Evolutionary conservation across 2,329 filamentous ascomycete species (phyloP).

Genomic region (Lecanicillium sp.): DNA sequence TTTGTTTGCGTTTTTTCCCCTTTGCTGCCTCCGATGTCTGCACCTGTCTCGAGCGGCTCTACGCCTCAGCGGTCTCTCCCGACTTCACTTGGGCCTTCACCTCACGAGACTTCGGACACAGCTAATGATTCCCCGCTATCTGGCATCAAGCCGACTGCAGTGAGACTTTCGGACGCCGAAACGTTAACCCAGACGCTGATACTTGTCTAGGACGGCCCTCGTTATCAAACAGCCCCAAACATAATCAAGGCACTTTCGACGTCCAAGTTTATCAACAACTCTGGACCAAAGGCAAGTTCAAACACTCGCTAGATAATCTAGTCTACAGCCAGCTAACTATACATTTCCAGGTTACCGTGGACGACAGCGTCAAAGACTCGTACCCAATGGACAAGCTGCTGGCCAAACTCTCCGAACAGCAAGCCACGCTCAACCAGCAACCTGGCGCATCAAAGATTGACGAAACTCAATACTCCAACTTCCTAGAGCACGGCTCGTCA

Average conservation of each 20-base stretch:
- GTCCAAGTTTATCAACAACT: slow-evolving; percentile 51
- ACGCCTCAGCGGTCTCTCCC: slow-evolving; percentile 22
- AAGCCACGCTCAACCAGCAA: slow-evolving; percentile 53
- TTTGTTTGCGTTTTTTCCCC: slow-evolving; percentile 12
- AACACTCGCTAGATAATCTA: not conserved
- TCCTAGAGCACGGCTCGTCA: slow-evolving; percentile 43
- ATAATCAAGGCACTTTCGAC: slow-evolving; percentile 42
- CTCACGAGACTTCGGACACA: not conserved
- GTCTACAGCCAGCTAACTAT: too few species aligned
- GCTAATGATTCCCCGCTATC: not conserved
- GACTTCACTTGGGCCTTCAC: slow-evolving; percentile 2
- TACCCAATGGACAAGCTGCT: slow-evolving; percentile 66
- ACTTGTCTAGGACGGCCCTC: slow-evolving; percentile 18
- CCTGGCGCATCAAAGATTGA: slow-evolving; percentile 44
- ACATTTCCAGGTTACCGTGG: slow-evolving; percentile 18
- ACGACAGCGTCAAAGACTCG: slow-evolving; percentile 24
- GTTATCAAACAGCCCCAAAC: slow-evolving; percentile 31
- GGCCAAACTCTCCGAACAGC: slow-evolving; percentile 68
- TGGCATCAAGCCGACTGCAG: not conserved
- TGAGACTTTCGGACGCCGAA: too few species aligned
- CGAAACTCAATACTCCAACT: slow-evolving; percentile 29
- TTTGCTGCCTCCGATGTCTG: slow-evolving; percentile 24
- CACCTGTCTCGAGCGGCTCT: slow-evolving; percentile 22
- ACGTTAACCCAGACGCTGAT: too few species aligned
- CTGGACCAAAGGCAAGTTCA: slow-evolving; percentile 43